Evolutionary conservation across 1,284 basidiomycete species (phyloP).

Genomic region (Rugiboletus extremiorientalis): DNA sequence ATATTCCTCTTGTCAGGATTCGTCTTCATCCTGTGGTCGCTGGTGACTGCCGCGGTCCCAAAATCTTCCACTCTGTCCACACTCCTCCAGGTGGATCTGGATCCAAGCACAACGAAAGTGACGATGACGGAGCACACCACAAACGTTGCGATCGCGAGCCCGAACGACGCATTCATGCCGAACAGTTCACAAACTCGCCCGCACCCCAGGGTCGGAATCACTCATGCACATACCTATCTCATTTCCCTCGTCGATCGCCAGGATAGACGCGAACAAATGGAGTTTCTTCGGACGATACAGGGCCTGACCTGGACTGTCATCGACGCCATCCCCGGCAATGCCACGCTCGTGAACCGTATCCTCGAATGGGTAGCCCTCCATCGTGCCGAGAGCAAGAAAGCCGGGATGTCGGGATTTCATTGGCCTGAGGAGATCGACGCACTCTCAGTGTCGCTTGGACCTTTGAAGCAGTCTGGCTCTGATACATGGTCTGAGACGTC

Average conservation of each 20-base stretch:
- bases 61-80: conserved; percentile 11
- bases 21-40: conserved; percentile 27
- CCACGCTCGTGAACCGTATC: conserved; percentile 41
- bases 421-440: conserved; percentile 49
- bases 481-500: conserved; percentile 32
- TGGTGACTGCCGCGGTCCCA: conserved; percentile 12
- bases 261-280: conserved; percentile 29
- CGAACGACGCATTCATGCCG: conserved; percentile 32
- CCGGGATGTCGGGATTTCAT: conserved; percentile 30
- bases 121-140: not conserved
- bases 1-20: conserved; percentile 27
- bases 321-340: conserved; percentile 44
- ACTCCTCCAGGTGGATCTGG: conserved; percentile 16
- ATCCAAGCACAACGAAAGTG: not conserved
- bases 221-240: conserved; percentile 47
- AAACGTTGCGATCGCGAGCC: conserved; percentile 8
- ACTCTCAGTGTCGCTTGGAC: conserved; percentile 26
- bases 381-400: conserved; percentile 27
- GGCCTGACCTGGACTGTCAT: conserved; percentile 53
- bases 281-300: conserved; percentile 11
- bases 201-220: conserved; percentile 17
- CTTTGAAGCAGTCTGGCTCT: conserved; percentile 35
- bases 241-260: conserved; percentile 41
- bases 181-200: conserved; percentile 19
- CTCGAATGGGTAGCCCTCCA: conserved; percentile 40